phyloP scores from a whole-genome alignment of 768 basidiomycete species.

The Chlorophyllum brunneum region DNA sequence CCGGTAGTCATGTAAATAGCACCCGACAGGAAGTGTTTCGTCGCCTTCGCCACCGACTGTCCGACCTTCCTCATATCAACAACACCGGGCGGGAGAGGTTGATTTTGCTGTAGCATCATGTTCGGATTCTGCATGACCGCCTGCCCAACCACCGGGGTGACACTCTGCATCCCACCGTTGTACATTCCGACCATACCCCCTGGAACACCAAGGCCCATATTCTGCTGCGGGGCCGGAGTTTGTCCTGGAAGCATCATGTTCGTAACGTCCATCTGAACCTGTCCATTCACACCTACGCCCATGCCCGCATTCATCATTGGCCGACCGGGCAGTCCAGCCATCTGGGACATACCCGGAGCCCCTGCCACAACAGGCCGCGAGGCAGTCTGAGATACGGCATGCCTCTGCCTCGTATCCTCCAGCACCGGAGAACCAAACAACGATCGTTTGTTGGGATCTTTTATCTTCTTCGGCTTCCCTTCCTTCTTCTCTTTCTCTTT shows the following conservation, averaged over 20 bases:
- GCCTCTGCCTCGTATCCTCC: background rate
- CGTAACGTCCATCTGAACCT: background rate
- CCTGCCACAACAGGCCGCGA: background rate
- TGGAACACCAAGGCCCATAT: background rate
- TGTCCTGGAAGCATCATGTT: background rate
- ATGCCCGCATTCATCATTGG: background rate
- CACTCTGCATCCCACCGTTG: background rate
- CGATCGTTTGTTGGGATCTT: background rate
- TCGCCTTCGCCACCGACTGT: too few species aligned
- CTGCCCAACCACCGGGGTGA: background rate
- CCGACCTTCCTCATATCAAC: background rate
- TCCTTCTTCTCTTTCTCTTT: background rate
- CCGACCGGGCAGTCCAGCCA: background rate
- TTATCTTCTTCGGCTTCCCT: background rate
- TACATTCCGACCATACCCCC: background rate
- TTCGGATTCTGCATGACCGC: background rate
- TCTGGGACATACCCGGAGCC: background rate
- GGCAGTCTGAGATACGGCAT: background rate
- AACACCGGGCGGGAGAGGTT: background rate
- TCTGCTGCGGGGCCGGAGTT: background rate
- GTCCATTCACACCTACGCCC: background rate
- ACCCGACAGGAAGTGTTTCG: background rate
- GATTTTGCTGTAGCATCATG: background rate
- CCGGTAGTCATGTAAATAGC: background rate
- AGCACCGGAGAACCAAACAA: background rate